Evolutionary conservation across 176 grass and related monocot genomes (phyloP), one percentile per base, ranked within the genome.

Genomic region (Sorghum bicolor): DNA sequence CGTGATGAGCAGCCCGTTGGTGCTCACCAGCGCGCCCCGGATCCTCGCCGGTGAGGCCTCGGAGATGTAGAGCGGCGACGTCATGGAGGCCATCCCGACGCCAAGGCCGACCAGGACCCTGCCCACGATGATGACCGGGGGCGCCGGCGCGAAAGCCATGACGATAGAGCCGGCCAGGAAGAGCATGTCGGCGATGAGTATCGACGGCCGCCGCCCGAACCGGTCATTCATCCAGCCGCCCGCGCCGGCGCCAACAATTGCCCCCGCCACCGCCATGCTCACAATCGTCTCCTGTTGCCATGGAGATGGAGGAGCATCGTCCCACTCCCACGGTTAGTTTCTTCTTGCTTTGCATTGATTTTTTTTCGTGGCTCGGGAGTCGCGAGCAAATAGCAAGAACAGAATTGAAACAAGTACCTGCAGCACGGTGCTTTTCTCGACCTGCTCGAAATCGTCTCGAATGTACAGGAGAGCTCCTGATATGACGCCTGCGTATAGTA

Each of bases 11-110:
- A 97, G 86, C 20, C 94, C 94, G 44, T 97, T 97, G 76, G 88
- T 97, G 87, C 94, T 97, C 1, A 97, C 94, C 17, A 97, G 91
- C 50, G 94, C 91, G 47, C 94, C 94, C 5, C 91, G 76, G 64
- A 97, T 79, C 40, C 87, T 79, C 13, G 94, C 91, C 5, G 91
- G 94, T 13, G 94, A 97, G 25, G 91, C 91, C 87, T 97, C 94
- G 10, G 91, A 97, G 67, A 94, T 94, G 83, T 94, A 97, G 39
- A 97, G 92, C 26, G 91, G 94, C 7, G 94, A 82, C 30, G 94
- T 97, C 94, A 97, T 97, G 16, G 94, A 94, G 13, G 89, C 92
- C 94, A 94, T 94, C 47, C 94, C 94, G 34, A 97, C 94, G 66
- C 92, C 92, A 10, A 97, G 76, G 24, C 94, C 92, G 4, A 94